Percentiles rank a stretch among this genome's conserved stretches.
These are phyloP conservation scores for Asterella californica DNA, from an alignment of 225 moss, liverwort and hornwort species.

Conservation along the genomic window DNA sequence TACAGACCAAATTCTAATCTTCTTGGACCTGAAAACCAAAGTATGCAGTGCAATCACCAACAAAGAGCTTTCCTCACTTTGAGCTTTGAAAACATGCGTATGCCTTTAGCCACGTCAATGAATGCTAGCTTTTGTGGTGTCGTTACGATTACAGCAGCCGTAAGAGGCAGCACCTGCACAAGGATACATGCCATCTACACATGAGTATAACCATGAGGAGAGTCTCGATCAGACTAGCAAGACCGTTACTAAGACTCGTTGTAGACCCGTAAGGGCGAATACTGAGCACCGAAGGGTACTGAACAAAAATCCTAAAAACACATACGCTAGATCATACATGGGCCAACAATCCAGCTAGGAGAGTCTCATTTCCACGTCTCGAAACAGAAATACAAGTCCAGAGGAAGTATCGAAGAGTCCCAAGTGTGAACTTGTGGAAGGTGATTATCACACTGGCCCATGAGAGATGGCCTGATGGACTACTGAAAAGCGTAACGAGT, in stretches of 20 bases:
- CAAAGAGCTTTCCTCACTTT: conserved; percentile 45
- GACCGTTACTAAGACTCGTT: neutral
- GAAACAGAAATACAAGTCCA: neutral
- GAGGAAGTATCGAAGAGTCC: neutral
- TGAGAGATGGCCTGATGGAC: neutral
- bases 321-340: neutral
- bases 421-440: neutral
- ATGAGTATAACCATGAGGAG: neutral
- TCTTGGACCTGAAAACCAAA: neutral
- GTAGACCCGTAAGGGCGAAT: neutral
- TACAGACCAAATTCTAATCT: neutral
- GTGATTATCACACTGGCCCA: too few species aligned
- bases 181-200: neutral
- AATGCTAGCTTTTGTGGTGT: conserved; percentile 98
- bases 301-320: neutral
- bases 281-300: neutral
- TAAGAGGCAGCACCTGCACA: conserved; percentile 85
- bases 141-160: conserved; percentile 97
- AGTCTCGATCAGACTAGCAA: neutral
- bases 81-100: conserved; percentile 94
- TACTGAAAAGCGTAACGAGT: neutral
- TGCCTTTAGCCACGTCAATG: conserved; percentile 98
- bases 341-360: neutral
- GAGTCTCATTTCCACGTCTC: neutral
- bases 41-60: neutral